Evolutionary conservation across 1,139 yeast genomes (phyloP).

Genomic region (Taphrina sp.): DNA sequence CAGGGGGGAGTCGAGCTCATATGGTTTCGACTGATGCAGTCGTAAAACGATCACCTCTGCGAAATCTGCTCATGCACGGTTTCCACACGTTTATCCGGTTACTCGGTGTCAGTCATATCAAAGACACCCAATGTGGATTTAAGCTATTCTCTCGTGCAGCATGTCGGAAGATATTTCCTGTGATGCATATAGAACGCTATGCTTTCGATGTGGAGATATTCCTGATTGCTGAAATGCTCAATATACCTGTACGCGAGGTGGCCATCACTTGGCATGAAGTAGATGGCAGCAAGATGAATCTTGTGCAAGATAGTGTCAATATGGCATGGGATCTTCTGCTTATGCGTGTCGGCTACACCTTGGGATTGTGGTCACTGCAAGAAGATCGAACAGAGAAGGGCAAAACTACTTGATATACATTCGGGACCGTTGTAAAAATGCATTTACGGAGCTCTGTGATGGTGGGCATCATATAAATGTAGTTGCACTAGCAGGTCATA

Average conservation of each 20-base stretch:
- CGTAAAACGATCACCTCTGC: conserved; percentile 79
- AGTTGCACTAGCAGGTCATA: no score
- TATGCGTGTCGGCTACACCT: conserved; percentile 79
- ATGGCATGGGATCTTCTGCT: conserved; percentile 97
- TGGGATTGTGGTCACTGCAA: conserved; percentile 58
- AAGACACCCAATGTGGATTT: conserved; percentile 97
- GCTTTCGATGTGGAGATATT: conserved; percentile 93
- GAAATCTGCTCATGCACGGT: conserved; percentile 91
- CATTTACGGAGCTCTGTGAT: no score
- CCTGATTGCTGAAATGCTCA: conserved; percentile 71
- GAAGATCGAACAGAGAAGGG: no score
- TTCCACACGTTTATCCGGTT: conserved; percentile 79
- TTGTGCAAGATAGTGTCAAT: conserved; percentile 82
- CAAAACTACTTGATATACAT: no score
- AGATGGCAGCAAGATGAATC: conserved; percentile 87
- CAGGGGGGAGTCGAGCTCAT: conserved; percentile 93
- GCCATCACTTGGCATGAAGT: conserved; percentile 97
- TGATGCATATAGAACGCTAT: conserved; percentile 97
- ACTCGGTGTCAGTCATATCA: conserved; percentile 81
- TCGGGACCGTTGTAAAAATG: no score
- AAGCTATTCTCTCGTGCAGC: conserved; percentile 79
- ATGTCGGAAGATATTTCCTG: conserved; percentile 68
- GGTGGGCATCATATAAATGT: no score
- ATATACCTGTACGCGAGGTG: conserved; percentile 66
- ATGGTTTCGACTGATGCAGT: conserved; percentile 97